Percentiles rank a stretch among this genome's conserved stretches.
Conservation (phyloP, 2,329 filamentous ascomycete genomes). For the Hymenoscyphus occultus region DNA sequence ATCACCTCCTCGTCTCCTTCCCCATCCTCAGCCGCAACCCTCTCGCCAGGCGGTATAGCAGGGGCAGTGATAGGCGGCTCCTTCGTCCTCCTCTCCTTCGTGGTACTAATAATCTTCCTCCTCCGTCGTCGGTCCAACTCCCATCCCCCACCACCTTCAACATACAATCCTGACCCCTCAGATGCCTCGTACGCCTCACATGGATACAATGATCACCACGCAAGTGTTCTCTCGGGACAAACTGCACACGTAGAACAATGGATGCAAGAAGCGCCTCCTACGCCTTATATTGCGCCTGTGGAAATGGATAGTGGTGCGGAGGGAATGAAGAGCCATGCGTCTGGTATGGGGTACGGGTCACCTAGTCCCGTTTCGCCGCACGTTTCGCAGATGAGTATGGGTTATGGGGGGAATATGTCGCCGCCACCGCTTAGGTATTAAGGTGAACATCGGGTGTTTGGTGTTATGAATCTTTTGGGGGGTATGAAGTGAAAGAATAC, state of each 20-base stretch:
- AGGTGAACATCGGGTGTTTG: too few species aligned
- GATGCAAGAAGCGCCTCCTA: not conserved
- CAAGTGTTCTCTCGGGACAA: not conserved
- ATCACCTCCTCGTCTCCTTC: slow-evolving; percentile 6
- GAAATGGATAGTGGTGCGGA: slow-evolving; percentile 8
- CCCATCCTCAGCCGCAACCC: not conserved
- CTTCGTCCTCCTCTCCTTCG: not conserved
- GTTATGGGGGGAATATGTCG: too few species aligned
- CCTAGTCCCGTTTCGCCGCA: not conserved
- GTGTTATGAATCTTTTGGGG: too few species aligned
- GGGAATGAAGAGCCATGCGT: not conserved
- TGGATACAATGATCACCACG: not conserved
- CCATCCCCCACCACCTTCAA: not conserved
- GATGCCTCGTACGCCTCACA: not conserved
- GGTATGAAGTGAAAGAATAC: too few species aligned
- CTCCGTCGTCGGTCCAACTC: not conserved
- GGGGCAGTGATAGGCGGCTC: not conserved
- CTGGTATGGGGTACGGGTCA: not conserved
- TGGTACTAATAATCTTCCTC: slow-evolving; percentile 8
- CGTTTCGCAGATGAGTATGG: not conserved
- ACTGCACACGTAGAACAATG: not conserved
- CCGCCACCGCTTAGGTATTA: too few species aligned
- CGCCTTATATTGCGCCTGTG: not conserved
- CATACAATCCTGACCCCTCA: not conserved
- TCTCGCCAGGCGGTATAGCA: slow-evolving; percentile 3